Evolutionary conservation across 805 yeast species (phyloP), one percentile per base, ranked within the genome.

Genomic region (Deakozyma indianensis): DNA sequence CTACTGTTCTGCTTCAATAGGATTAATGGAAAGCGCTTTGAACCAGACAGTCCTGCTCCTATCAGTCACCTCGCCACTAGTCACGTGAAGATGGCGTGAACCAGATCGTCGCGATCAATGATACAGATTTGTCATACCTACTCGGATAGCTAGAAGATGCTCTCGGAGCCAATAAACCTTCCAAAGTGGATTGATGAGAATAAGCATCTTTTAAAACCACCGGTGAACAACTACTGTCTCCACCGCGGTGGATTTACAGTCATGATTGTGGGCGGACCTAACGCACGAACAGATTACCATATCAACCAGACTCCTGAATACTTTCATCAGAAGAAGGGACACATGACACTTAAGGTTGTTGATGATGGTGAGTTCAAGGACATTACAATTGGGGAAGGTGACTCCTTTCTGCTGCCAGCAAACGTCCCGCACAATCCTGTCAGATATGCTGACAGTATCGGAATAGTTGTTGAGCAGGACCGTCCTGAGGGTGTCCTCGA

Each of bases 241-340:
- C 95, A 88, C 62, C 70, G 87, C 42, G 95, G 94, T 3, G 96
- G 96, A 0, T 83, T 83, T 60, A 87, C 96, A 0, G 86, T 87
- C 29, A 88, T 88, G 96, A 78, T 87, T 44, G 94, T 88, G 1
- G 96, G 96, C 15, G 96, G 96, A 0, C 96, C 96, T 2, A 88
- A 88, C 60, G 94, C 80, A 56, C 70, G 96, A 47, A 87, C 95
- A 0, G 96, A 88, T 59, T 88, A 85, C 59, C 96, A 88, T 57
- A 75, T 88, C 43, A 88, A 88, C 58, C 94, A 85, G 55, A 88
- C 96, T 0, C 96, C 96, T 0, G 96, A 88, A 57, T 88, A 86
- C 75, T 88, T 88, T 61, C 78, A 81, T 63, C 90, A 83, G 70
- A 75, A 81, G 60, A 84, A 84, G 61, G 96, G 96, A 1, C 68